phyloP scores from a whole-genome alignment of 148 eudicot species.

The Agrostemma githago region DNA sequence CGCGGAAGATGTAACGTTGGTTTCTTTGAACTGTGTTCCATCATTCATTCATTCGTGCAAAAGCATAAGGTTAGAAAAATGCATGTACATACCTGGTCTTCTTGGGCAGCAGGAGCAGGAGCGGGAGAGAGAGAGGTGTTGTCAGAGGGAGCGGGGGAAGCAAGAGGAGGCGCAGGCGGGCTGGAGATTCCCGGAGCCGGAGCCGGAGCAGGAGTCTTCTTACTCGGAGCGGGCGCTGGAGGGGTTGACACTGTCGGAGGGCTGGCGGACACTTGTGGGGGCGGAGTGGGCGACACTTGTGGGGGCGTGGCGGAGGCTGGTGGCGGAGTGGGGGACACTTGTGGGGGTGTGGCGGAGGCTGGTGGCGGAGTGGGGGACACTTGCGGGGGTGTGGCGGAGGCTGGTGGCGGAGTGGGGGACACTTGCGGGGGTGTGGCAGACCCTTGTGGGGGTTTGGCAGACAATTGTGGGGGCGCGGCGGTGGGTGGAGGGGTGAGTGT shows the following conservation, averaged over 20 bases:
- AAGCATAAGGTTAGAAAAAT: neutral
- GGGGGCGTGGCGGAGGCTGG: conserved; percentile 1
- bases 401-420: neutral
- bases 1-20: too few relatives aligned
- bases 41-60: too few relatives aligned
- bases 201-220: conserved; percentile 15
- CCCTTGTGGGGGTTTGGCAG: neutral
- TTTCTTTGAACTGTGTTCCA: too few relatives aligned
- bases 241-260: conserved; percentile 12
- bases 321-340: conserved; percentile 2
- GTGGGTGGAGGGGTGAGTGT: neutral
- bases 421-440: neutral
- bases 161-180: conserved; percentile 20
- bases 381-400: neutral
- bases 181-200: conserved; percentile 9
- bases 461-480: neutral
- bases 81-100: conserved; percentile 21
- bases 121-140: conserved; percentile 5
- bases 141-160: conserved; percentile 18
- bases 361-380: neutral
- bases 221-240: conserved; percentile 6
- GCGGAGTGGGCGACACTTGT: conserved; percentile 11
- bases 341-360: neutral
- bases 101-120: conserved; percentile 15
- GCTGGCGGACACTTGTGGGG: neutral